Evolutionary conservation across 495 filamentous ascomycete species (phyloP).

Genomic region (Evernia prunastri): DNA sequence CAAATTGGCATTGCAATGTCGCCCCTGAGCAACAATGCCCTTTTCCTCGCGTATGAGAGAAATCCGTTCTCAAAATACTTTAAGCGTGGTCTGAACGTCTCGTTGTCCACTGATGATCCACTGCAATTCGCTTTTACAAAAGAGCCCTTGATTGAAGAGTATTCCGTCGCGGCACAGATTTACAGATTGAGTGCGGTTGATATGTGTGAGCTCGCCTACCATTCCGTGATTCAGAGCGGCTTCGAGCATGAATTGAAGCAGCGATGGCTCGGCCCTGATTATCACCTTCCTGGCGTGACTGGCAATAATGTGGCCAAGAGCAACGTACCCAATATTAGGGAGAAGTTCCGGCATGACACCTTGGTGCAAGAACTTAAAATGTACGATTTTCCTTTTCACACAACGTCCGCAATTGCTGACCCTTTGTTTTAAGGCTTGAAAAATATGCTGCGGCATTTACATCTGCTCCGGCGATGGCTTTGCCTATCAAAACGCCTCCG

Average conservation of each 20-base stretch:
- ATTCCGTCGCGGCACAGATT: conserved; percentile 94
- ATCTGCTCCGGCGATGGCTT: not conserved
- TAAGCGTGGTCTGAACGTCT: conserved; percentile 88
- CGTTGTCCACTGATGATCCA: conserved; percentile 92
- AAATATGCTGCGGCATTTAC: conserved; percentile 18
- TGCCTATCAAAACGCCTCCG: conserved; percentile 8
- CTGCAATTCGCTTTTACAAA: conserved; percentile 98
- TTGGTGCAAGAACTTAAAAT: conserved; percentile 72
- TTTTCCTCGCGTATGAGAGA: conserved; percentile 94
- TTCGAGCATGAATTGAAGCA: conserved; percentile 86
- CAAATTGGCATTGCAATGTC: conserved; percentile 99
- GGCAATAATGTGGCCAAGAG: conserved; percentile 92
- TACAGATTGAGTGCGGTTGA: conserved; percentile 96
- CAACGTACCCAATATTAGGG: conserved; percentile 88
- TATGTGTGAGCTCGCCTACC: conserved; percentile 97
- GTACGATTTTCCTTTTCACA: conserved; percentile 43
- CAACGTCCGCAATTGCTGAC: not conserved
- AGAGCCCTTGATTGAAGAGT: conserved; percentile 96
- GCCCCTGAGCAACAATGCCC: conserved; percentile 91
- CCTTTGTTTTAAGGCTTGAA: conserved; percentile 21
- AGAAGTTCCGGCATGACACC: conserved; percentile 82
- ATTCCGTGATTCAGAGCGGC: conserved; percentile 89
- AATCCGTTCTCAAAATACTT: conserved; percentile 96
- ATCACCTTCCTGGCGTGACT: conserved; percentile 60
- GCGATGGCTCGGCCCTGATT: conserved; percentile 78